Evolutionary conservation across 2,329 filamentous ascomycete genomes (phyloP).

Genomic region (Phialophora chinensis): DNA sequence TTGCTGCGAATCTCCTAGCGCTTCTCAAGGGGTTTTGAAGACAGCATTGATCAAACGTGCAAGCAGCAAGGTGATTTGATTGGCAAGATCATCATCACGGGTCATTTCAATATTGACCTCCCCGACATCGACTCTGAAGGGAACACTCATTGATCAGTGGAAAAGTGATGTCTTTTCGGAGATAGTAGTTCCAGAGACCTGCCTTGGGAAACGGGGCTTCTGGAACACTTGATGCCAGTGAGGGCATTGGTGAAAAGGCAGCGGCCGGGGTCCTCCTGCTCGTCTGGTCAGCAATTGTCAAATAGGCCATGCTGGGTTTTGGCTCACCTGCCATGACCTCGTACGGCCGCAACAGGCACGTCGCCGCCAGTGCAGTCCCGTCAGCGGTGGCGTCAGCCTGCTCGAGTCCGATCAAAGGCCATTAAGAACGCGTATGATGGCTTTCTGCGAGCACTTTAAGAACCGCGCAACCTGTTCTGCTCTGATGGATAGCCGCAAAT

Average conservation of each 20-base stretch:
- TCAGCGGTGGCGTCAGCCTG: conserved; percentile 44
- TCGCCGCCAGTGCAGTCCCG: conserved; percentile 54
- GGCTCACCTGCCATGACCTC: conserved; percentile 55
- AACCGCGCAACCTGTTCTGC: conserved; percentile 39
- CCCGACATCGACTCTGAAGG: conserved; percentile 51
- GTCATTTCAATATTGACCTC: conserved; percentile 31
- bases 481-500: conserved; percentile 52
- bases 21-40: conserved; percentile 38
- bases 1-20: conserved; percentile 30
- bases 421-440: conserved; percentile 52
- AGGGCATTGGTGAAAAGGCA: conserved; percentile 53
- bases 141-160: conserved; percentile 53
- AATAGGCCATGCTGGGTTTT: background rate
- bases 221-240: conserved; percentile 37
- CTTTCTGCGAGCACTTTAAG: conserved; percentile 44
- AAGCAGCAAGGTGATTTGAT: conserved; percentile 52
- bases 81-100: conserved; percentile 47
- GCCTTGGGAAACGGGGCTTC: conserved; percentile 46
- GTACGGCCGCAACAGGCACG: conserved; percentile 57
- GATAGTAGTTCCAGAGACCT: conserved; percentile 60
- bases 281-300: conserved; percentile 32
- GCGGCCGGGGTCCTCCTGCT: conserved; percentile 52
- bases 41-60: conserved; percentile 53
- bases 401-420: conserved; percentile 48
- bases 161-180: conserved; percentile 61